These are phyloP conservation scores for Yarrowia galli DNA, from an alignment of 1,139 yeast genomes.

Conservation along the genomic window DNA sequence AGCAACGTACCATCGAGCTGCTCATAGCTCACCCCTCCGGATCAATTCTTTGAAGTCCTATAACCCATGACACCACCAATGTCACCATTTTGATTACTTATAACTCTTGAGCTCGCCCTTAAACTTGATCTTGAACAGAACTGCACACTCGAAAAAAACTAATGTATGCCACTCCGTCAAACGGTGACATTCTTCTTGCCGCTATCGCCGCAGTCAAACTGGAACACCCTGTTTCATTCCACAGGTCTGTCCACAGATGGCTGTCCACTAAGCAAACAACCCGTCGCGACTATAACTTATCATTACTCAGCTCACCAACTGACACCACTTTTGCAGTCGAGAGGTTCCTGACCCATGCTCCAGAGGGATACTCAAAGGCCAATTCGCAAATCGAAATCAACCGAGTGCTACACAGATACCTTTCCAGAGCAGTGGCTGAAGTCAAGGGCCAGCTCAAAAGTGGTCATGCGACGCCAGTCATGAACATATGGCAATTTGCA, in stretches of 20 bases:
- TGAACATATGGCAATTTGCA: slow-evolving; percentile 5
- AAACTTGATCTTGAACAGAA: too few species aligned
- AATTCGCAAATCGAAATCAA: neutral
- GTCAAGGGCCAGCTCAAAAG: neutral
- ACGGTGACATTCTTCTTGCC: neutral
- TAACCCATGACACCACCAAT: too few species aligned
- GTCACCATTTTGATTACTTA: too few species aligned
- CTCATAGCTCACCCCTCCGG: too few species aligned
- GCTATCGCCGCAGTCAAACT: slow-evolving; percentile 6
- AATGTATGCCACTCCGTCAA: neutral
- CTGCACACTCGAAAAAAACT: neutral
- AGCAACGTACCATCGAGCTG: too few species aligned
- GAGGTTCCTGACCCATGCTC: neutral
- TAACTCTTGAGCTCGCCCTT: too few species aligned
- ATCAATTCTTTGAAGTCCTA: too few species aligned
- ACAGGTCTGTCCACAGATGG: slow-evolving; percentile 2
- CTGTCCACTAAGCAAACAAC: neutral
- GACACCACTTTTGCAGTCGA: slow-evolving; percentile 10
- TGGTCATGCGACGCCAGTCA: neutral
- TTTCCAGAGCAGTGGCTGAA: slow-evolving; percentile 2
- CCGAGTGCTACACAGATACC: neutral
- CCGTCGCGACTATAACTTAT: neutral
- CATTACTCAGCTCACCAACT: neutral
- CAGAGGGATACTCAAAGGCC: neutral
- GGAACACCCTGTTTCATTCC: neutral